A percentile compares a stretch with the other conserved stretches of the same genome.
phyloP scores from a whole-genome alignment of 768 basidiomycete species.

The Agrocybe praecox region DNA sequence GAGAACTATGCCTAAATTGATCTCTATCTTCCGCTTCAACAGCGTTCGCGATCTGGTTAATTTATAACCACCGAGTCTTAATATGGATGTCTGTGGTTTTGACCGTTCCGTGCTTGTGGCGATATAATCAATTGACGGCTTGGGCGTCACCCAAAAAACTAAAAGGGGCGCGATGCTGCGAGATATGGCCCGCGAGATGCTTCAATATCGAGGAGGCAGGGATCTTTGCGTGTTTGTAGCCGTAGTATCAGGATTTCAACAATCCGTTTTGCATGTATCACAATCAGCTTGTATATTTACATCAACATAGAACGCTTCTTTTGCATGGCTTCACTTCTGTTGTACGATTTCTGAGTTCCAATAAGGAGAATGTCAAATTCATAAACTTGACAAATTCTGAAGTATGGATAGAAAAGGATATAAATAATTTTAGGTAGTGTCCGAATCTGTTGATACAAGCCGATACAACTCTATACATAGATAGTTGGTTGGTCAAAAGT shows the following conservation, averaged over 20 bases:
- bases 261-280: slow-evolving; percentile 49
- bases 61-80: slow-evolving; percentile 36
- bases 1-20: slow-evolving; percentile 69
- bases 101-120: slow-evolving; percentile 59
- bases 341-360: not conserved
- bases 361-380: not conserved
- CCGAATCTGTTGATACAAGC: not conserved
- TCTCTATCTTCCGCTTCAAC: slow-evolving; percentile 79
- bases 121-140: slow-evolving; percentile 21
- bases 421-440: not conserved
- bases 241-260: slow-evolving; percentile 77
- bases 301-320: not conserved
- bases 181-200: slow-evolving; percentile 38
- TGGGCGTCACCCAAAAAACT: slow-evolving; percentile 18
- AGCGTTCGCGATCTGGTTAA: slow-evolving; percentile 78
- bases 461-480: not conserved
- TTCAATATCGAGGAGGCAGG: slow-evolving; percentile 34
- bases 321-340: not conserved
- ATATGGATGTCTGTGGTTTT: slow-evolving; percentile 34
- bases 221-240: slow-evolving; percentile 38
- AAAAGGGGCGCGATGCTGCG: slow-evolving; percentile 35
- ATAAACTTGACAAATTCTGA: too few species aligned
- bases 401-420: too few species aligned
- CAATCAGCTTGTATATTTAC: slow-evolving; percentile 2
- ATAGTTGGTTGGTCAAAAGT: not conserved